Evolutionary conservation across 2,329 filamentous ascomycete species (phyloP).

Genomic region (Botrytis pseudocinerea): DNA sequence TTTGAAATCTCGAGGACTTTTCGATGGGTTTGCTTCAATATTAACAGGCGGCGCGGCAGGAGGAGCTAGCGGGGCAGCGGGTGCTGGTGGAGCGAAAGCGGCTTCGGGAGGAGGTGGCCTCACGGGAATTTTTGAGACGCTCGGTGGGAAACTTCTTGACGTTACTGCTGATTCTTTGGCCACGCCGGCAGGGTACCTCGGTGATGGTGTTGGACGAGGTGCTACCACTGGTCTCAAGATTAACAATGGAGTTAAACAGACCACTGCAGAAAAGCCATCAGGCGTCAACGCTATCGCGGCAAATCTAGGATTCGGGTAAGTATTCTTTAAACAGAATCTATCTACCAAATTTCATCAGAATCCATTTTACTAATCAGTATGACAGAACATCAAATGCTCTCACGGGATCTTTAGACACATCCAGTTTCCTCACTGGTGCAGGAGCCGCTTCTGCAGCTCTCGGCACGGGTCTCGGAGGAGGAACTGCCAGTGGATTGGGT

Average conservation of each 20-base stretch:
- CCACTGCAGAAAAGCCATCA: constrained; percentile 11
- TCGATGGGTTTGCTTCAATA: neutral
- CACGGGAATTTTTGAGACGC: neutral
- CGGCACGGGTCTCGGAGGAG: constrained; percentile 18
- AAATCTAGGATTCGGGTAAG: constrained; percentile 23
- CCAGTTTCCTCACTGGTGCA: neutral
- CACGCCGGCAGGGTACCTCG: constrained; percentile 4
- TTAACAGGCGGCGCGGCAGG: neutral
- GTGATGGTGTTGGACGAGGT: constrained; percentile 22
- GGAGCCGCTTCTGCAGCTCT: constrained; percentile 6
- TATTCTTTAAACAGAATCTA: neutral
- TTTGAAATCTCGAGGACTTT: constrained; percentile 5
- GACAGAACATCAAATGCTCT: constrained; percentile 16
- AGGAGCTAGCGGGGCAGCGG: neutral
- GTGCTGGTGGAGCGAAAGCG: neutral
- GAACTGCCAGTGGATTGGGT: constrained; percentile 17
- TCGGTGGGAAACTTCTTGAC: neutral
- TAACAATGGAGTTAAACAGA: constrained; percentile 18
- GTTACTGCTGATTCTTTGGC: constrained; percentile 14
- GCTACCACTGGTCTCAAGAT: constrained; percentile 19
- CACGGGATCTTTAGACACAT: constrained; percentile 16
- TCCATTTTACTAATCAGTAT: neutral
- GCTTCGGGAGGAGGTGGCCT: constrained; percentile 9
- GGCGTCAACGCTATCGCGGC: constrained; percentile 13
- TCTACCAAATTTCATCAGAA: too few relatives aligned